These are phyloP conservation scores for Pichia sp. DNA, from an alignment of 1,139 yeast genomes.

Conservation along the genomic window DNA sequence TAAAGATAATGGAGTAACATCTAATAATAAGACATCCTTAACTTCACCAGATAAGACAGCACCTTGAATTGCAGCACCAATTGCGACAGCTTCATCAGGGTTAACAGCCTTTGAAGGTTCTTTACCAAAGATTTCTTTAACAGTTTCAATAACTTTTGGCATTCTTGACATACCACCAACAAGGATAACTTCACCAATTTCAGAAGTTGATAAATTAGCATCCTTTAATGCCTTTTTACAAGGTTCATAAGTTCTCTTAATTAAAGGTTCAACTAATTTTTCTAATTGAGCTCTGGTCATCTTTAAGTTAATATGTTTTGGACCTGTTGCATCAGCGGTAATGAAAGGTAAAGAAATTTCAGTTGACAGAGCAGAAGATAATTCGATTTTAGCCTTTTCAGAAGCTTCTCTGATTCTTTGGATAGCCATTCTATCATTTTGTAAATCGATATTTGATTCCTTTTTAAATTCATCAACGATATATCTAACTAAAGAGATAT, in stretches of 20 bases:
- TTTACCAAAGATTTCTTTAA: slow-evolving; percentile 83
- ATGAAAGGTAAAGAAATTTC: slow-evolving; percentile 97
- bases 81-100: slow-evolving; percentile 99
- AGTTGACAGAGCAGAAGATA: slow-evolving; percentile 88
- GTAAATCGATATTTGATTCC: slow-evolving; percentile 84
- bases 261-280: slow-evolving; percentile 79
- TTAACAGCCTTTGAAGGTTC: slow-evolving; percentile 98
- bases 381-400: slow-evolving; percentile 98
- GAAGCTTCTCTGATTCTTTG: slow-evolving; percentile 99
- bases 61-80: slow-evolving; percentile 99
- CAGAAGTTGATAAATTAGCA: slow-evolving; percentile 80
- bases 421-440: slow-evolving; percentile 94
- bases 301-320: slow-evolving; percentile 95
- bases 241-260: slow-evolving; percentile 92
- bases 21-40: slow-evolving; percentile 87
- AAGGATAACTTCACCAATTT: slow-evolving; percentile 87
- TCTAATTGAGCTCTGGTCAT: slow-evolving; percentile 91
- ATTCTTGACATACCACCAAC: slow-evolving; percentile 99
- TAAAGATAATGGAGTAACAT: slow-evolving; percentile 93
- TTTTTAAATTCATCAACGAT: slow-evolving; percentile 89
- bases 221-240: slow-evolving; percentile 98
- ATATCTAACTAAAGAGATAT: slow-evolving; percentile 77
- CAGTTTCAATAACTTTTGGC: slow-evolving; percentile 99
- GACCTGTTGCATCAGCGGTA: slow-evolving; percentile 94
- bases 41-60: slow-evolving; percentile 98